Base-by-base conservation (phyloP, 495 filamentous ascomycete species). In the Evernia prunastri region DNA sequence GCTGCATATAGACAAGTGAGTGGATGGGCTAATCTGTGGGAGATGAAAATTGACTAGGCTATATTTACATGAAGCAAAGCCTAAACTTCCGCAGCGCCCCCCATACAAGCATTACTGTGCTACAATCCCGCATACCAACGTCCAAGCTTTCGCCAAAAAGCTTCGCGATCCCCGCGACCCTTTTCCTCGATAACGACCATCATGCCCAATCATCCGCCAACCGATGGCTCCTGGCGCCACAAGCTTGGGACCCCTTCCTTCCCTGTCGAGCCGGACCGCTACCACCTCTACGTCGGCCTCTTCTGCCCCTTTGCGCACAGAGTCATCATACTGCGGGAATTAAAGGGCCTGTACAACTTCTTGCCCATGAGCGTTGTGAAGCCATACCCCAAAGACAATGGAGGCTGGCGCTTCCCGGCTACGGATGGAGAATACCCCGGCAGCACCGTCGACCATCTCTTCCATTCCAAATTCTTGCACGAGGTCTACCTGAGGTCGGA, bases 291-390 rank as follows among this genome's bases (percentile, higher is more conserved):
- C 71, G 37, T 65, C 58, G 79, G 80, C 11, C 73, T 81, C 25
- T 84, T 83, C 74, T 84, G 82, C 64, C 82, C 81, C 33, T 85
- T 82, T 58, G 90, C 91, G 2, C 89, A 87, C 61, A 85, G 81
- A n/a, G 84, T 85, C 0, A 78, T 88, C 12, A 85, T 91, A 60
- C 81, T 83, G 5, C 85, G 87, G 56, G 79, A 87, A 49, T 80
- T 96, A 56, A 94, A 94, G 76, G 90, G 90, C 17, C 79, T 96
- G 0, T 84, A 89, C 57, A 77, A 84, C 15, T 78, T 90, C 36
- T 83, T 96, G 54, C 81, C 86, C 23, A 81, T 86, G 63, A 87
- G 86, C 4, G 75, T 82, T n/a, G 87, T 92, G 7, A 87, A 90
- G 68, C 87, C 87, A 77, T 83, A 90, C 68, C 81, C 82, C 65